Conservation (phyloP, 2,329 filamentous ascomycete genomes). For the Chrysoporthe austroafricana region DNA sequence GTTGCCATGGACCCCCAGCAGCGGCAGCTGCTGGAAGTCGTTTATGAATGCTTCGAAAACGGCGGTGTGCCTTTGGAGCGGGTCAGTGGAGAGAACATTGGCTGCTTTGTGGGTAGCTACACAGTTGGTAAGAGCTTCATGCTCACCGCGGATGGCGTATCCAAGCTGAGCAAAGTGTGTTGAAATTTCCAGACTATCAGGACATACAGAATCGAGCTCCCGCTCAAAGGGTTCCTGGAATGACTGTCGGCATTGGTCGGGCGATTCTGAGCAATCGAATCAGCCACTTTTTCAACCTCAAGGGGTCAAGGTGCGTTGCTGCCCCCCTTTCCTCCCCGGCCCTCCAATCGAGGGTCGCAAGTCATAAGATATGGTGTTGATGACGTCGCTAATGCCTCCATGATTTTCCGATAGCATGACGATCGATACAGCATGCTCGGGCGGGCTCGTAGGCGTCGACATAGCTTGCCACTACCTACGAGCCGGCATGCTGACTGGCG, state of each 20-base stretch:
- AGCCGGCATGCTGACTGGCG: background rate
- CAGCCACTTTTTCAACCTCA: background rate
- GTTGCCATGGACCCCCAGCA: slow-evolving; percentile 33
- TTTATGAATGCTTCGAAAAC: slow-evolving; percentile 32
- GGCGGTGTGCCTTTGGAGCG: slow-evolving; percentile 26
- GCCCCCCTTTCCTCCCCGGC: no score
- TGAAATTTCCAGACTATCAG: background rate
- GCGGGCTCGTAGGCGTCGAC: background rate
- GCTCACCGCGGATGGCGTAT: background rate
- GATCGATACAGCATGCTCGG: slow-evolving; percentile 15
- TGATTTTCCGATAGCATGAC: background rate
- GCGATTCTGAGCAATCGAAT: background rate
- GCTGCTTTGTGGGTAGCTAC: slow-evolving; percentile 8
- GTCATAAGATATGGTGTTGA: no score
- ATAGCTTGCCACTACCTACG: background rate
- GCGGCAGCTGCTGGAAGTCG: slow-evolving; percentile 31
- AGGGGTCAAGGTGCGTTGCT: background rate
- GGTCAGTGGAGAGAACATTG: slow-evolving; percentile 14
- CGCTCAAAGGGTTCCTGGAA: background rate
- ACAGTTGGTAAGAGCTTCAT: slow-evolving; percentile 7
- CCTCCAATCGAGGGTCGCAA: no score
- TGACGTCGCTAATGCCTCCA: no score
- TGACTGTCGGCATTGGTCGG: background rate
- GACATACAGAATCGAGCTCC: background rate
- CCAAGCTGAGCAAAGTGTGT: background rate